These are phyloP conservation scores for Mycosphaerella sp. DNA, from an alignment of 2,329 filamentous ascomycete genomes.

Conservation along the genomic window DNA sequence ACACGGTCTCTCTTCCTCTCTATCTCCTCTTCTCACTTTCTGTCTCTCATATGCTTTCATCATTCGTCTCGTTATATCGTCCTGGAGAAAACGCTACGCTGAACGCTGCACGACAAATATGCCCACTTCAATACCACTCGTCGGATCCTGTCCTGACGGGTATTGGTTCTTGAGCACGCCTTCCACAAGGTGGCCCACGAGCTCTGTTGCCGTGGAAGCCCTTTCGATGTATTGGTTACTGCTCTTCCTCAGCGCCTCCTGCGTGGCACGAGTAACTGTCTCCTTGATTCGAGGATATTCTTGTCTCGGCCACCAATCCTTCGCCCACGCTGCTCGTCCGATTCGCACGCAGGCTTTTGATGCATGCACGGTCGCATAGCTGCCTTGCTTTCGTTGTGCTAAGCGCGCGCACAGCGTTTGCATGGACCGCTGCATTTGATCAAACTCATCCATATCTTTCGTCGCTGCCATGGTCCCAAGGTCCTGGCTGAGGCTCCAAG, in stretches of 20 bases:
- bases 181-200: constrained; percentile 55
- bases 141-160: constrained; percentile 39
- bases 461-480: constrained; percentile 52
- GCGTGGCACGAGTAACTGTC: constrained; percentile 42
- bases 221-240: constrained; percentile 32
- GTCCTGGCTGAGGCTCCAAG: constrained; percentile 50
- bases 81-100: constrained; percentile 19
- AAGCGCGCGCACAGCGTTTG: constrained; percentile 25
- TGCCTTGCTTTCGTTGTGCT: constrained; percentile 21
- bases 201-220: constrained; percentile 42
- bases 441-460: constrained; percentile 50
- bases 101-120: constrained; percentile 42
- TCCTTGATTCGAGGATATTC: constrained; percentile 55
- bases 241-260: constrained; percentile 39
- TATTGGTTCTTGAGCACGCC: constrained; percentile 51
- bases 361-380: constrained; percentile 38
- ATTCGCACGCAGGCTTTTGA: constrained; percentile 47
- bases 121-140: constrained; percentile 43
- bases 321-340: constrained; percentile 50
- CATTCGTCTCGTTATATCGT: not conserved
- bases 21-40: not conserved
- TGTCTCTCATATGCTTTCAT: not conserved
- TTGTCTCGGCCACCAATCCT: constrained; percentile 60
- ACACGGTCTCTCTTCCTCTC: not conserved
- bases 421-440: constrained; percentile 30